Base-by-base conservation (phyloP, 2,329 filamentous ascomycete genomes). In the Penicillium sp. region DNA sequence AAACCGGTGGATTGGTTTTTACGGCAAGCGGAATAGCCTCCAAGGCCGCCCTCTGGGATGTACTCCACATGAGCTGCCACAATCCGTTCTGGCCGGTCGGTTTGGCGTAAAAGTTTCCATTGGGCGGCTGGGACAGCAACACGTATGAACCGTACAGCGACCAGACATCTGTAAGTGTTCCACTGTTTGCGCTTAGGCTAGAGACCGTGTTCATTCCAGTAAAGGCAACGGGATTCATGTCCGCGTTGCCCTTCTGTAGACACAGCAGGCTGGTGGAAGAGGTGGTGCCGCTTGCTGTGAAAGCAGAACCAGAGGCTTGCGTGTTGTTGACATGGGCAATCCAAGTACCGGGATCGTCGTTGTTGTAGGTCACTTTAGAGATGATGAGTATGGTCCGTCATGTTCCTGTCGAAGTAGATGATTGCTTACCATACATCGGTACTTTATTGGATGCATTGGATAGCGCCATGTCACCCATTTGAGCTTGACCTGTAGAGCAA, bases 381-480 rank as follows among this genome's bases (percentile, higher is more conserved):
- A 7, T 14, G 8, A n/a, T 37, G 20, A 34, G 14, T 13, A 22
- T 16, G 3, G 1, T 37, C 11, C 2, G 5, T 4, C 7, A 18
- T n/a, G 18, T 14, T 8, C 5, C 9, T 5, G n/a, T 3, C 10
- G 20, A 23, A n/a, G 11, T n/a, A 20, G n/a, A 4, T 8, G 4
- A 24, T 7, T 16, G 4, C 35, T 13, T 26, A 48, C 42, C 13
- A 9, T 14, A 45, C 26, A 48, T 18, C 8, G 42, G 4, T 11
- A 41, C 36, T 43, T 46, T 43, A 14, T 24, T 27, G 11, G 39
- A 36, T 37, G 47, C 47, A 8, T 47, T 49, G 5, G 43, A 49
- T 4, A 47, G 22, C 4, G 35, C 26, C 18, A 46, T 42, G 22
- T 50, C 18, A 8, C 40, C 40, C 11, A 47, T 42, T 23, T 50